Evolutionary conservation across 768 basidiomycete species (phyloP), one percentile per base, ranked within the genome.

Genomic region (Tricholoma furcatifolium): DNA sequence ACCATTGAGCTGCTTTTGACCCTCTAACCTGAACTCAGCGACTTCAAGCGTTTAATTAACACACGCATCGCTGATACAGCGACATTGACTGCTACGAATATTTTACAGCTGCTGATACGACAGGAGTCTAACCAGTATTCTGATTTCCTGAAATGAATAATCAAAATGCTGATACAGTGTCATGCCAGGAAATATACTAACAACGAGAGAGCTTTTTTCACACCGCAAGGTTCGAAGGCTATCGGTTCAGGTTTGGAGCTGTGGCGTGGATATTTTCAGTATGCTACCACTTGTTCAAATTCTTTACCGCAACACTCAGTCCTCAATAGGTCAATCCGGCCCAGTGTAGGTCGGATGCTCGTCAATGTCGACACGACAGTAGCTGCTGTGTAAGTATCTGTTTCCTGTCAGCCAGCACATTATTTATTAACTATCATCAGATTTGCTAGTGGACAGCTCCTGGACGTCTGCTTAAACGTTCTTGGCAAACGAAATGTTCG

Each of bases 261-360:
- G 0, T 74, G 77, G 66, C 66, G 73, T 7, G 81, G 81, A 0
- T 79, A 70, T 39, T 81, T 74, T 50, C 79, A 81, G 81, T 82
- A 50, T 24, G 75, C 23, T n/a, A 30, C 9, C 6, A 39, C 11
- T 18, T 27, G 27, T 6, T 17, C 4, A 12, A 27, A 4, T 35
- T 34, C 20, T 11, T 12, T 3, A 4, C 15, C 11, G 38, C 20
- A 20, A n/a, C 38, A 4, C 43, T 30, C 23, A 3, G 23, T 9
- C 7, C 36, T n/a, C 1, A 20, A 40, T 11, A 50, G 52, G 42
- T 78, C 75, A 41, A 76, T 81, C 35, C 72, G 81, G 1, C 79
- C 78, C 0, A 66, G 73, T 1, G 51, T 68, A 0, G 69, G 67
- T 1, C 52, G 67, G 8, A 72, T 80, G 54, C 58, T 78, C 0